These are phyloP conservation scores for Candida orba DNA, from an alignment of 805 yeast species.

Conservation along the genomic window DNA sequence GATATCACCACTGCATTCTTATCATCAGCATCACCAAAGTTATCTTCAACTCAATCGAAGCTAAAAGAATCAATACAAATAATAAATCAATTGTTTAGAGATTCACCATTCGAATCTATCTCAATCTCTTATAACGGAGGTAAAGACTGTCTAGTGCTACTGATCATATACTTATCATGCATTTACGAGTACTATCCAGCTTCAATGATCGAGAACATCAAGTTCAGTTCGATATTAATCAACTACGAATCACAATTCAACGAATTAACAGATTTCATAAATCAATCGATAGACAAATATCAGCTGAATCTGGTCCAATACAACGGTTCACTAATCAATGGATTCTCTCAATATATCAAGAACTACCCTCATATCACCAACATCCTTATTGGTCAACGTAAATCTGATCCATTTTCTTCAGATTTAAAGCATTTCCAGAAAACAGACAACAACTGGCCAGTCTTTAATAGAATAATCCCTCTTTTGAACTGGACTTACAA, in stretches of 20 bases:
- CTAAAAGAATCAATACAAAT: constrained; percentile 1
- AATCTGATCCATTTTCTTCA: constrained; percentile 79
- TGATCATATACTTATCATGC: constrained; percentile 63
- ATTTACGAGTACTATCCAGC: constrained; percentile 24
- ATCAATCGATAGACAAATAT: constrained; percentile 45
- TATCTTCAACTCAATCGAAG: constrained; percentile 2
- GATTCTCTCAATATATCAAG: constrained; percentile 57
- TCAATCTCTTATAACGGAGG: constrained; percentile 94
- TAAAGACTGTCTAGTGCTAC: constrained; percentile 89
- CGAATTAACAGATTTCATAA: constrained; percentile 62
- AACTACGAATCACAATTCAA: constrained; percentile 67
- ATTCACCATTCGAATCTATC: constrained; percentile 34
- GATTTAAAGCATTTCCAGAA: constrained; percentile 50
- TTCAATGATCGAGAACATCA: constrained; percentile 14
- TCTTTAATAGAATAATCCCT: constrained; percentile 78
- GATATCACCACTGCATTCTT: background rate
- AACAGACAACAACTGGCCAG: constrained; percentile 92
- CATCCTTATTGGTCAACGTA: constrained; percentile 80
- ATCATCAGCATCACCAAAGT: background rate
- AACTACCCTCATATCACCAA: constrained; percentile 52
- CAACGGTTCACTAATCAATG: constrained; percentile 50
- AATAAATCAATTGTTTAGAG: background rate
- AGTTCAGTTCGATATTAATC: constrained; percentile 60
- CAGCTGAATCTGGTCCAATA: constrained; percentile 39
- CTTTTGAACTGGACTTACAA: constrained; percentile 80